A percentile compares a stretch with the other conserved stretches of the same genome.
Conservation (phyloP, 176 grass and related monocot species). For the Alloteropsis semialata region DNA sequence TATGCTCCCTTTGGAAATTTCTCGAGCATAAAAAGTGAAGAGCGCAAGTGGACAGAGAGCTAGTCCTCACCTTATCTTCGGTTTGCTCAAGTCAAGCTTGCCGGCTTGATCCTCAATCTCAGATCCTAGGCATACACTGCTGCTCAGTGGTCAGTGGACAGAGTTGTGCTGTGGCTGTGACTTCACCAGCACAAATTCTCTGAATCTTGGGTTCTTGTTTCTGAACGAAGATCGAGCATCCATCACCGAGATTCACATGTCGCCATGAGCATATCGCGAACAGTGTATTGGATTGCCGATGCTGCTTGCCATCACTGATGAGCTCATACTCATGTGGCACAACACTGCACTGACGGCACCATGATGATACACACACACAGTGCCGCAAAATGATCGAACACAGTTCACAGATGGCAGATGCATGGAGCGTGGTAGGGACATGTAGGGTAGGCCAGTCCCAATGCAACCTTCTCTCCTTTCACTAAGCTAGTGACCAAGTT, state of each 20-base stretch:
- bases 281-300: neutral
- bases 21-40: neutral
- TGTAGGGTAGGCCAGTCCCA: constrained; percentile 11
- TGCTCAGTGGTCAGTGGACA: neutral
- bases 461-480: neutral
- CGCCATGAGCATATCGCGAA: neutral
- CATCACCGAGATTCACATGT: neutral
- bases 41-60: neutral
- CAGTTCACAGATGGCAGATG: neutral
- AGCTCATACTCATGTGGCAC: constrained; percentile 1
- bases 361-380: neutral
- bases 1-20: neutral
- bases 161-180: neutral
- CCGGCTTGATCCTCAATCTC: neutral
- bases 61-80: neutral
- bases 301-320: neutral
- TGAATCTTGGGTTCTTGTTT: constrained; percentile 2
- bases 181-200: neutral
- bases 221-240: neutral
- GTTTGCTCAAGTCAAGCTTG: neutral
- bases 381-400: neutral
- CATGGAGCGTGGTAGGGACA: neutral
- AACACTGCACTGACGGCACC: neutral
- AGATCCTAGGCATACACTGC: neutral
- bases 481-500: constrained; percentile 18